These are phyloP conservation scores for Leptodontidium sp. DNA, from an alignment of 2,329 filamentous ascomycete species.

Conservation along the genomic window DNA sequence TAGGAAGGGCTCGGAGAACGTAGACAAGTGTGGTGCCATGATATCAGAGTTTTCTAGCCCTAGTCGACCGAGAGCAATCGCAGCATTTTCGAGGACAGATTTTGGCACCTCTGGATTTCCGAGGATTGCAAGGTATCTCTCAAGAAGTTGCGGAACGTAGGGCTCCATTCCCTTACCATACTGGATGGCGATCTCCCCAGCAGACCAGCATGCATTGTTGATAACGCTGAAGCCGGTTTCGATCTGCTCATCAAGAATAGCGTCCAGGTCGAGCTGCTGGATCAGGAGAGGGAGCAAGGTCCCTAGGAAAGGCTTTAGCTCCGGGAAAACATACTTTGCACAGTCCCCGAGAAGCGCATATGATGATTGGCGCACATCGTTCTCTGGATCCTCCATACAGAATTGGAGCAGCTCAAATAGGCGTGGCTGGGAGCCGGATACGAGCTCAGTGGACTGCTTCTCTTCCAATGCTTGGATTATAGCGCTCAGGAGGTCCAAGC, in stretches of 20 bases:
- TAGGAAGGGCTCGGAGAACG: constrained; percentile 85
- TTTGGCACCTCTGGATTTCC: constrained; percentile 85
- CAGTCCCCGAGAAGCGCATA: constrained; percentile 96
- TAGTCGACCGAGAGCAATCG: constrained; percentile 88
- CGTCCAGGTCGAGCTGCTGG: constrained; percentile 84
- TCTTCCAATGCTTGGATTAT: constrained; percentile 89
- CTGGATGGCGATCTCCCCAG: constrained; percentile 88
- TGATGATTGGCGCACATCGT: constrained; percentile 94
- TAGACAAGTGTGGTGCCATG: constrained; percentile 79
- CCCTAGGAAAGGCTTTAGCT: constrained; percentile 77
- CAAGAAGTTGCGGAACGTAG: constrained; percentile 79
- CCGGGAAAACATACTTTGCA: constrained; percentile 87
- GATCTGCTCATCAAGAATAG: constrained; percentile 78
- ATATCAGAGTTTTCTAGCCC: constrained; percentile 80
- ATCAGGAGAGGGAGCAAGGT: constrained; percentile 83
- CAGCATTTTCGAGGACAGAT: constrained; percentile 91
- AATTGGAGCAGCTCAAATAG: constrained; percentile 92
- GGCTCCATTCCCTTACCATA: constrained; percentile 77
- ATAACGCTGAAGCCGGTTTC: constrained; percentile 90
- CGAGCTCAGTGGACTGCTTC: constrained; percentile 77
- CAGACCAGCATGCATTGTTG: constrained; percentile 98
- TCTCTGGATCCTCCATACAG: constrained; percentile 90
- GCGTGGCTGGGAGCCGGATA: constrained; percentile 76
- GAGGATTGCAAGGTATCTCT: constrained; percentile 82
- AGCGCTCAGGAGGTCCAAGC: constrained; percentile 89